Base-by-base conservation (phyloP, 768 basidiomycete species). In the Auricularia sp. region DNA sequence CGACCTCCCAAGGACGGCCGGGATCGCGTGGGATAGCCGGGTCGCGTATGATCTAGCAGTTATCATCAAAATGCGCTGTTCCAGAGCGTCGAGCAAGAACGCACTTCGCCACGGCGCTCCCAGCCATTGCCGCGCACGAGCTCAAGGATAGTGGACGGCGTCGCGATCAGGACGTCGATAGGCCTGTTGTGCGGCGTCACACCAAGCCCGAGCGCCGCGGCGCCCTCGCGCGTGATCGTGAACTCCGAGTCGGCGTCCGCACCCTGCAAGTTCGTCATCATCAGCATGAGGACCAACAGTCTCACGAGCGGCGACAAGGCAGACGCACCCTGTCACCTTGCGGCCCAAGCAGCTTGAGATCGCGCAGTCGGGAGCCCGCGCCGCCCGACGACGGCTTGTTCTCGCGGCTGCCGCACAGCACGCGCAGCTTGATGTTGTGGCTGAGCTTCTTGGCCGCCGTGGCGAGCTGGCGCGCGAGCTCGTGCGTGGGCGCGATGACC, bases 401-500 rank as follows among this genome's bases (percentile, higher is more conserved):
- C 12, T 83, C 81, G 51, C 80, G 82, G 63, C 87, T 89, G 8
- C 84, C 80, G 65, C 90, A 93, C 43, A 83, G 61, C 0, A 91
- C 83, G n/a, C 88, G 85, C 12, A 95, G 79, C 72, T 91, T 92
- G 69, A 85, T 79, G 16, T 83, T 74, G 74, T 94, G 92, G 33
- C 87, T 75, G 1, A 96, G 78, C 2, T 80, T 75, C 69, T 95
- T 95, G 2, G 91, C 87, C 65, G 87, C 88, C 0, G 74, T 72
- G 0, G 91, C 81, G 0, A 94, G 79, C 71, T 95, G 93, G 3
- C 93, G 83, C 2, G 90, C 80, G 16, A 97, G 83, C 72, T 96
- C 93, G 71, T 96, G 93, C 0, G 93, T 95, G 0, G 93, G 93
- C 1, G 91, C 88, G 16, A 96, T 81, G 58, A 97, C 78, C 58